Conservation (phyloP, 2,329 filamentous ascomycete species). For the Phialophora chinensis region DNA sequence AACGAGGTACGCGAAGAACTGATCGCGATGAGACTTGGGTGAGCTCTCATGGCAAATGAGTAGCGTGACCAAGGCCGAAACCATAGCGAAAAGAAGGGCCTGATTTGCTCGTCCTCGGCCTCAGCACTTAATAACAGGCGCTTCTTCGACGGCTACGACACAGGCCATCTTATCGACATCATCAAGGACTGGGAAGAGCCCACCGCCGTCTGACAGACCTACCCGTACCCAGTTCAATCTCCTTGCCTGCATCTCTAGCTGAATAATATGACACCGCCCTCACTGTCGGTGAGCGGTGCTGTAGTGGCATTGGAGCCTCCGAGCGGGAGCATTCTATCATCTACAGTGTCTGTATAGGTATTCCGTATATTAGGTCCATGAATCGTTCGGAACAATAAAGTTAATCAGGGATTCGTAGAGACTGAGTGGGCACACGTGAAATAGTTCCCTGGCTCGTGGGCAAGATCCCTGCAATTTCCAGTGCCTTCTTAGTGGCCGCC, state of each 20-base stretch:
- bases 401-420: not conserved
- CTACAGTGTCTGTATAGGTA: not conserved
- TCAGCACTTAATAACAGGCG: conserved; percentile 1
- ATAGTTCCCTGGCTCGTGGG: conserved; percentile 1
- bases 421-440: not conserved
- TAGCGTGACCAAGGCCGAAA: not conserved
- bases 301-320: not conserved
- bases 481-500: not conserved
- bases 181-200: not conserved
- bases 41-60: not conserved
- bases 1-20: not conserved
- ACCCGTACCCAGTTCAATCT: not conserved
- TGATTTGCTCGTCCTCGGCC: not conserved
- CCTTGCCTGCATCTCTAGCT: not conserved
- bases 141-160: not conserved
- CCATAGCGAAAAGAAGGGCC: not conserved
- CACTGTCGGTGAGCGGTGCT: not conserved
- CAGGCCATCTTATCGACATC: not conserved
- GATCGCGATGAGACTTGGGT: not conserved
- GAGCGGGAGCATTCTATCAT: not conserved
- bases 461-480: conserved; percentile 33
- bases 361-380: not conserved
- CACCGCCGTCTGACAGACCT: not conserved
- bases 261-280: not conserved
- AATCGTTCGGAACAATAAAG: not conserved